phyloP scores from a whole-genome alignment of 2,329 filamentous ascomycete species.

The Curvularia lunata region DNA sequence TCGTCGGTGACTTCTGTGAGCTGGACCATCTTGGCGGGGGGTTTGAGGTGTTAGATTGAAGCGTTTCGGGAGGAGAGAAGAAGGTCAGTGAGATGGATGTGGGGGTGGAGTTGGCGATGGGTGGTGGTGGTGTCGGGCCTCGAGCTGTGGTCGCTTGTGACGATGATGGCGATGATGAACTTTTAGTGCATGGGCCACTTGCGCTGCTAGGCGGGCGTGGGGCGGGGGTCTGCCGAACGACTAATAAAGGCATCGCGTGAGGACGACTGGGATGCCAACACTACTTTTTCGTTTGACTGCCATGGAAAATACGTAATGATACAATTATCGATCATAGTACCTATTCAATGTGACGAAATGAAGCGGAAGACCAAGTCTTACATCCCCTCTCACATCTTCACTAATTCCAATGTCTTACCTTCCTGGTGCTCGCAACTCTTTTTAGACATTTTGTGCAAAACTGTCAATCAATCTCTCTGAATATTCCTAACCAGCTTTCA shows the following conservation, averaged over 20 bases:
- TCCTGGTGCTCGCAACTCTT: background rate
- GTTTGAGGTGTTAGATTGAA: background rate
- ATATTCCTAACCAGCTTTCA: no score
- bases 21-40: conserved; percentile 77
- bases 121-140: conserved; percentile 15
- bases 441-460: no score
- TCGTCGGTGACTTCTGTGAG: conserved; percentile 97
- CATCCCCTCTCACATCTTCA: background rate
- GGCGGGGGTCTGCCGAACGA: conserved; percentile 7
- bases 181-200: conserved; percentile 17
- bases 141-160: conserved; percentile 10
- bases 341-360: background rate
- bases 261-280: background rate
- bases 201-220: conserved; percentile 3
- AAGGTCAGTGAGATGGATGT: conserved; percentile 4
- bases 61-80: background rate
- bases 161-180: conserved; percentile 22
- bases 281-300: background rate
- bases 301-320: background rate
- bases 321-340: background rate
- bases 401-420: no score
- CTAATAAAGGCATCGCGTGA: background rate
- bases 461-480: no score
- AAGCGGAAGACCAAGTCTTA: background rate
- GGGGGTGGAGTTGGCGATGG: conserved; percentile 2